phyloP scores from a whole-genome alignment of 2,329 filamentous ascomycete genomes.

The Aspergillus quadricinctus region DNA sequence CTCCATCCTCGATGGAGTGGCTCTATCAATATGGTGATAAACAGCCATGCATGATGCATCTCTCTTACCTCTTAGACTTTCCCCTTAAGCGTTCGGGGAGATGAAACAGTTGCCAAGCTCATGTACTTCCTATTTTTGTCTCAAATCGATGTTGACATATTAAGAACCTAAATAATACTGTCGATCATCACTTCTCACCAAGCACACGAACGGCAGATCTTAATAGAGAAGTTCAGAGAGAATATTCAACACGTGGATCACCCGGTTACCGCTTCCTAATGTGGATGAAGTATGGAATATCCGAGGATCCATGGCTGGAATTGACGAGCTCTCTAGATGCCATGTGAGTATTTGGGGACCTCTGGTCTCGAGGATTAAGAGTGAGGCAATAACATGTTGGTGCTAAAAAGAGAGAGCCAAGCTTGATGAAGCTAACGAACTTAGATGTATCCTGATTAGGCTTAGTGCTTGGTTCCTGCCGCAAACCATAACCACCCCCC shows the following conservation, averaged over 20 bases:
- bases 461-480: slow-evolving; percentile 8
- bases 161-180: neutral
- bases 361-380: too few species aligned
- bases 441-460: neutral
- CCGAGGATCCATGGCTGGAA: neutral
- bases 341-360: neutral
- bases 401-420: neutral
- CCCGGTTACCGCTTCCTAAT: neutral
- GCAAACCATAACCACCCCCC: slow-evolving; percentile 1
- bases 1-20: neutral
- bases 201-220: neutral
- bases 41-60: neutral
- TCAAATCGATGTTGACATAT: neutral
- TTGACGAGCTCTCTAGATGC: neutral
- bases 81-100: neutral
- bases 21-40: neutral
- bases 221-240: neutral
- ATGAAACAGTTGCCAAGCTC: neutral
- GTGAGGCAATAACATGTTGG: too few species aligned
- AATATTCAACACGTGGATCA: neutral
- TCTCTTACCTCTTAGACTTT: too few species aligned
- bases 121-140: neutral
- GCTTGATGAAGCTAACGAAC: neutral
- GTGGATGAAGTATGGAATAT: neutral
- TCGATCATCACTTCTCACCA: neutral